phyloP scores from a whole-genome alignment of 805 yeast species.

The Hanseniaspora mollemarum region DNA sequence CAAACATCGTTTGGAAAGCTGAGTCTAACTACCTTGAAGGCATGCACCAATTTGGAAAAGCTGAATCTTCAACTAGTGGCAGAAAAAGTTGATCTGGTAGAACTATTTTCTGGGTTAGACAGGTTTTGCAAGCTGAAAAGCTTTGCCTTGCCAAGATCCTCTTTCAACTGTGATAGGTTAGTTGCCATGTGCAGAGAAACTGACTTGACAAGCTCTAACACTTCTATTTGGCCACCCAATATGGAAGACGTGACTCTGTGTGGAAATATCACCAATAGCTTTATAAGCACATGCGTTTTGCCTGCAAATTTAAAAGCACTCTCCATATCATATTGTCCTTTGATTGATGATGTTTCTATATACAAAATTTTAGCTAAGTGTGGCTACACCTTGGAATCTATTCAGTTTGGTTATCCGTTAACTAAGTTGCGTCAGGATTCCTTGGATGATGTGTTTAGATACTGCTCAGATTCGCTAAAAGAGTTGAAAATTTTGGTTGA shows the following conservation, averaged over 20 bases:
- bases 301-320: conserved; percentile 60
- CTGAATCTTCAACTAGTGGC: conserved; percentile 78
- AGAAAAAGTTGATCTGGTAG: conserved; percentile 75
- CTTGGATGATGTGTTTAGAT: conserved; percentile 57
- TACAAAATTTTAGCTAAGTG: conserved; percentile 48
- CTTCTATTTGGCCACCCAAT: conserved; percentile 66
- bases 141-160: conserved; percentile 78
- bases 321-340: conserved; percentile 82
- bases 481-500: conserved; percentile 66
- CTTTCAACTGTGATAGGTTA: conserved; percentile 52
- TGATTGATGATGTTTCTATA: conserved; percentile 53
- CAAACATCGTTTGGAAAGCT: conserved; percentile 90
- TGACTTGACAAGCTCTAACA: too few species aligned
- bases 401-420: conserved; percentile 78
- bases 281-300: conserved; percentile 55
- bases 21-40: conserved; percentile 68
- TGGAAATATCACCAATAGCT: conserved; percentile 82
- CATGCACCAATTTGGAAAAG: conserved; percentile 51
- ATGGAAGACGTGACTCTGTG: conserved; percentile 62
- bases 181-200: too few species aligned
- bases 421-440: conserved; percentile 61
- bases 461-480: conserved; percentile 57
- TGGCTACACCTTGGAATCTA: conserved; percentile 52
- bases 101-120: conserved; percentile 63
- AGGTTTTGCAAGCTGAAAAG: conserved; percentile 53